Evolutionary conservation across 495 filamentous ascomycete genomes (phyloP).

Genomic region (Neurospora tetrasperma): DNA sequence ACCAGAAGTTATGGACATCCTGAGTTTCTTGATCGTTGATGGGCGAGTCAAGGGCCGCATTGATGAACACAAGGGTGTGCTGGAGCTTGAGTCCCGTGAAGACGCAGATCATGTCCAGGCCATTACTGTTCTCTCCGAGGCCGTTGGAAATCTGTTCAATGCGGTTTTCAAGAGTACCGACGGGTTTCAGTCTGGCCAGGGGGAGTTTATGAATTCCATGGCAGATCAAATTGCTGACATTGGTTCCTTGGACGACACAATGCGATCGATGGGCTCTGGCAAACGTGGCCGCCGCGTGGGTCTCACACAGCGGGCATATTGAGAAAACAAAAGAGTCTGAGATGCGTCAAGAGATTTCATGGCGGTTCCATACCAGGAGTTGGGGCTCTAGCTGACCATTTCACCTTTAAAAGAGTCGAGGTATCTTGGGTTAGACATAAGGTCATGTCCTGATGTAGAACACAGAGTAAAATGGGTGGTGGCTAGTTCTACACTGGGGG

Average conservation of each 20-base stretch:
- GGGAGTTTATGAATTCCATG: background rate
- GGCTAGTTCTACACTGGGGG: background rate
- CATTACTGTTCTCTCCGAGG: constrained; percentile 60
- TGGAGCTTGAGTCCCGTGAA: constrained; percentile 64
- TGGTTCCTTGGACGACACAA: background rate
- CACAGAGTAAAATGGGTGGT: background rate
- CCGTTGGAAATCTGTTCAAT: constrained; percentile 54
- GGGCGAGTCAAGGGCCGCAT: constrained; percentile 78
- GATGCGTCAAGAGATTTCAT: background rate
- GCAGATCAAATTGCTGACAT: background rate
- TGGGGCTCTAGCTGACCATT: background rate
- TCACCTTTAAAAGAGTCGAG: background rate
- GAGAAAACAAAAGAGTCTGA: background rate
- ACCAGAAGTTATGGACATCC: constrained; percentile 81
- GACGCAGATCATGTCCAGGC: constrained; percentile 67
- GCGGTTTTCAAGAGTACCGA: constrained; percentile 63
- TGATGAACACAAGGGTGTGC: constrained; percentile 73
- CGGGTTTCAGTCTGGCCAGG: constrained; percentile 39
- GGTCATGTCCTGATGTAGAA: background rate
- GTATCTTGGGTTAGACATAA: background rate
- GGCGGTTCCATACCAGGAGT: background rate
- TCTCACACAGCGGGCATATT: background rate
- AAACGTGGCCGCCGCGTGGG: background rate
- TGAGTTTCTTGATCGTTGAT: constrained; percentile 86
- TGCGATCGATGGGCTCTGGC: background rate